Evolutionary conservation across 306 rosid species (phyloP), one percentile per base, ranked within the genome.

Genomic region (Erythrophleum fordii): DNA sequence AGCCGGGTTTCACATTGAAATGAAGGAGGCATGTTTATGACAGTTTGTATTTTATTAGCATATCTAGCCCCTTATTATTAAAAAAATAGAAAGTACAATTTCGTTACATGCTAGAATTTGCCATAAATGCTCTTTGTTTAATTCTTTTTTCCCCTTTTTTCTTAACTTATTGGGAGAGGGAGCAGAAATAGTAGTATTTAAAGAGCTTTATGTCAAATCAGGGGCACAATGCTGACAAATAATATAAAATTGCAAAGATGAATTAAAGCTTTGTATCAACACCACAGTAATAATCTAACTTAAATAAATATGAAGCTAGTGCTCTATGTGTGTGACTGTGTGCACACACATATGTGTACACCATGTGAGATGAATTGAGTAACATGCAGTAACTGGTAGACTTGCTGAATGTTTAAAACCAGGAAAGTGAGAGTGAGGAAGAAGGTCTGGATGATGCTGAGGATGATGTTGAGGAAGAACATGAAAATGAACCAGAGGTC

Each of bases 401-500:
- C 44, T 20, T 44, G 53, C 20, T 41, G 51, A 53, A 35, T 71
- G 71, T 75, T 62, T 81, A 77, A 69, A 80, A 60, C 42, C 87
- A 90, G 94, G 86, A 81, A 83, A 88, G 91, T 67, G 94, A 90
- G 77, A 90, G 90, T 75, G 94, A 90, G 78, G 77, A 85, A 75
- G 94, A 88, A 64, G 89, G 78, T 76, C 44, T 74, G 5, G 92
- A 88, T 77, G 94, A 88, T 44, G 83, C 64, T 8, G 94, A 90
- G 66, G 88, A 85, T 51, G 88, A 85, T 51, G 88, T 37, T 8
- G 91, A 87, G 10, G 94, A 87, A 23, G 92, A 88, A 31, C 90
- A 82, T 79, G 92, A 86, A 29, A 81, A 81, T 64, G 90, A 88
- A 46, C 44, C 73, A 12, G 87, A 81, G 72, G 77, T 69, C 42